Evolutionary conservation across 305 asterid species (phyloP), one percentile per base, ranked within the genome.

Genomic region (Solanum hybrid): DNA sequence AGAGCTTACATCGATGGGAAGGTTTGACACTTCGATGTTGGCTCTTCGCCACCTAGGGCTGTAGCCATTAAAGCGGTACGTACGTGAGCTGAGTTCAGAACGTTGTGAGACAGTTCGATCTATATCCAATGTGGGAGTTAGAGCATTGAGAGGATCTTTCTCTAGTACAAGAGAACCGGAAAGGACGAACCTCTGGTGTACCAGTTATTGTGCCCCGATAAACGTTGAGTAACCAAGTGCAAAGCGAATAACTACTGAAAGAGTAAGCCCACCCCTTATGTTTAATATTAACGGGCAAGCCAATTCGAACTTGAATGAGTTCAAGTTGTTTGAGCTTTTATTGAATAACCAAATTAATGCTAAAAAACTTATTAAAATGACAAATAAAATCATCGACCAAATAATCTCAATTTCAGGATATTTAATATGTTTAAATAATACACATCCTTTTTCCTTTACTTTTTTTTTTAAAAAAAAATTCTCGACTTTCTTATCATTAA

Each of bases 91-190:
- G 3, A 2, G 65, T 51, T 51, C 9, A 51, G 3, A 15, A 51
- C 22, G n/a, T 51, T 51, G n/a, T 51, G 3, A 51, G 65, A 51
- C n/a, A 14, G n/a, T 51, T 51, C 0, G 22, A 0, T 51, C 65
- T 17, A 51, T 51, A 51, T 5, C 0, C 22, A 0, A 2, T 51
- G 1, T 15, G 65, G 9, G 9, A 6, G 65, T 51, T 51, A 51
- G n/a, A 51, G 3, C 57, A 41, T 41, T 41, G 57, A 12, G 57
- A 41, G 57, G 57, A 41, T 13, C 17, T 41, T 41, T 45, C 3
- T 39, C 22, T 2, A 51, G 1, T 51, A 51, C 8, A 1, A 51
- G 8, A 51, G 65, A 6, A 51, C 0, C 0, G 1, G n/a, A 0
- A 51, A 51, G n/a, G 2, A 15, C 0, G 3, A 3, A 51, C n/a